Percentiles rank a stretch among this genome's conserved stretches.
phyloP scores from a whole-genome alignment of 805 yeast genomes.

The Debaryomyces castellii region DNA sequence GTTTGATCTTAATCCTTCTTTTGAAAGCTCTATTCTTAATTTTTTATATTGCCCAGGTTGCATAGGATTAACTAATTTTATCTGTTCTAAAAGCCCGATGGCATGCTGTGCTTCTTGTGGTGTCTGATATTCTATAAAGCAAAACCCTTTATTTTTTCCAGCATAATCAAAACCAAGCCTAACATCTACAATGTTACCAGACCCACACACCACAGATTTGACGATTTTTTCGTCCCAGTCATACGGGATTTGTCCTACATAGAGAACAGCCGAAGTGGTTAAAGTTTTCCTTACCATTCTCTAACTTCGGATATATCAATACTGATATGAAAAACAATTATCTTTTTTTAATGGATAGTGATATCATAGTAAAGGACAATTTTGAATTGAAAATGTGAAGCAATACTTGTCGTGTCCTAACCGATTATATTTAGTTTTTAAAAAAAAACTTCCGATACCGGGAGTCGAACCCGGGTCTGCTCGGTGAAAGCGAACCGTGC shows the following conservation, averaged over 20 bases:
- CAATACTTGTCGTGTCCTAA: neutral
- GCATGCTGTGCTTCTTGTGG: slow-evolving; percentile 57
- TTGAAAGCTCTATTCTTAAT: slow-evolving; percentile 58
- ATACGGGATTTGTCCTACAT: slow-evolving; percentile 63
- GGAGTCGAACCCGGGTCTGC: slow-evolving; percentile 80
- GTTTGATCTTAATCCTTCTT: slow-evolving; percentile 51
- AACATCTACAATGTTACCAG: slow-evolving; percentile 70
- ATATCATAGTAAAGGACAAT: too few species aligned
- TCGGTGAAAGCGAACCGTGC: slow-evolving; percentile 56
- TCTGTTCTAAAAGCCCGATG: slow-evolving; percentile 39
- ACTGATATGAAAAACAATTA: neutral
- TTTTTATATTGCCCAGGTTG: slow-evolving; percentile 41
- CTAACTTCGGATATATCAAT: neutral
- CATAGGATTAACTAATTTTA: slow-evolving; percentile 34
- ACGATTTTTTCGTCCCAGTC: slow-evolving; percentile 69
- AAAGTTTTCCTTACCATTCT: slow-evolving; percentile 8
- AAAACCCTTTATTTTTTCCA: slow-evolving; percentile 64
- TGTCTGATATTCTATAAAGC: slow-evolving; percentile 57
- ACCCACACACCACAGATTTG: slow-evolving; percentile 64
- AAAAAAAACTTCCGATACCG: slow-evolving; percentile 61
- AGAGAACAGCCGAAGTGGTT: slow-evolving; percentile 44
- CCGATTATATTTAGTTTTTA: too few species aligned
- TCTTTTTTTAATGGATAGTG: too few species aligned
- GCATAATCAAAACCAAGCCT: slow-evolving; percentile 59
- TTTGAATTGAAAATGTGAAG: too few species aligned